Evolutionary conservation across 495 filamentous ascomycete species (phyloP), one percentile per base, ranked within the genome.

Genomic region (Annulohypoxylon nitens): DNA sequence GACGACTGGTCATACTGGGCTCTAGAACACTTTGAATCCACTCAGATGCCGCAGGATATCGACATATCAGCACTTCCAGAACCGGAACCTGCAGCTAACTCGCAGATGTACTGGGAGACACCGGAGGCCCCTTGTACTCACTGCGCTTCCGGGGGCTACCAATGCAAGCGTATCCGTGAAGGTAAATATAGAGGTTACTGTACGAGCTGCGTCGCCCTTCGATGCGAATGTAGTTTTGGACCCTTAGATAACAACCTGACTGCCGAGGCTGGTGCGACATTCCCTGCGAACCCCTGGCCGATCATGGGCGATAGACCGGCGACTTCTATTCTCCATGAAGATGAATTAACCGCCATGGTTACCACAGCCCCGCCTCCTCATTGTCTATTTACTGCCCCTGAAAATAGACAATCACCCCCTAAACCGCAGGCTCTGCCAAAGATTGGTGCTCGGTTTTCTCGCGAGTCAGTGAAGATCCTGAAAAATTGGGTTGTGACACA

Each of bases 401-500:
- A 72, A 8, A 81, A 83, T 36, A 75, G 33, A 1, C 73, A 81
- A 41, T 43, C 57, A 16, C 65, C 61, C 11, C 61, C 64, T 23
- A 71, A 72, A 30, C 69, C 71, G 16, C 71, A 73, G 30, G 61
- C 30, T 18, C 73, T 69, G 64, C 75, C 81, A 57, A 86, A 86
- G 74, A 80, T 81, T 55, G 91, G 87, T 43, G 85, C 88, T 30
- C 85, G 93, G 20, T 91, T 96, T 78, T 90, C 92, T 3, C 85
- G 90, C 67, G 88, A 92, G 69, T 89, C 91, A 2, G 84, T 94
- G 69, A 91, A 90, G 69, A 87, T 92, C 65, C 81, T 97, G 59
- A 93, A 93, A 81, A 87, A 88, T 71, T 97, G 93, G 93, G 85
- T 95, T 14, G 86, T 89, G 3, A 88, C 88, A 16, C 92, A 97